Conservation (phyloP, 2,329 filamentous ascomycete species). For the Epichloe coenophiala region DNA sequence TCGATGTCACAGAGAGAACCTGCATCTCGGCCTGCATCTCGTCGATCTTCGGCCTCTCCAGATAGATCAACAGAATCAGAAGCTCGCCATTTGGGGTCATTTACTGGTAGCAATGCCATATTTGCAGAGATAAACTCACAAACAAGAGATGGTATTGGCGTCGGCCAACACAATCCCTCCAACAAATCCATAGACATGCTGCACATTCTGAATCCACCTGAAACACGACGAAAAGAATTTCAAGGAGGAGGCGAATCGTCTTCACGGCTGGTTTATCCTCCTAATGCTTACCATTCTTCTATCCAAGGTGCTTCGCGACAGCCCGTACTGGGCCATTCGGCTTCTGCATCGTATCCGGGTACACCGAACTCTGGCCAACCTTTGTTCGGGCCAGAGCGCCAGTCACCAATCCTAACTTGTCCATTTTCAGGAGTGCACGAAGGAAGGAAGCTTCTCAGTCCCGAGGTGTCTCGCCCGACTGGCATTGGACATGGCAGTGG, state of each 20-base stretch:
- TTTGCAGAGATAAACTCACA: conserved; percentile 11
- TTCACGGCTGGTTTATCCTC: neutral
- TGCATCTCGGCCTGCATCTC: conserved; percentile 42
- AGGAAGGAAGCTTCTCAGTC: conserved; percentile 18
- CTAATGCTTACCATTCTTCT: conserved; percentile 6
- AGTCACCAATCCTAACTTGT: conserved; percentile 17
- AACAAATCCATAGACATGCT: conserved; percentile 20
- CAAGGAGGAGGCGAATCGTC: conserved; percentile 7
- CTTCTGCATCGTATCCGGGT: conserved; percentile 20
- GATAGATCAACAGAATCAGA: conserved; percentile 19
- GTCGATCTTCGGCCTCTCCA: conserved; percentile 32
- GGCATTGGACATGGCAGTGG: conserved; percentile 14
- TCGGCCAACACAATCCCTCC: conserved; percentile 13
- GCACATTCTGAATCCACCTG: conserved; percentile 25
- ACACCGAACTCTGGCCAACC: conserved; percentile 11
- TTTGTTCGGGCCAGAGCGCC: conserved; percentile 17
- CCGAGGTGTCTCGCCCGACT: conserved; percentile 16
- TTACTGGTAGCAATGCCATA: conserved; percentile 11
- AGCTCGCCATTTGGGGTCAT: conserved; percentile 11
- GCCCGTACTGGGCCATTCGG: conserved; percentile 15
- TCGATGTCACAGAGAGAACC: conserved; percentile 51
- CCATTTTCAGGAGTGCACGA: conserved; percentile 19
- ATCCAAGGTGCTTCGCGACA: conserved; percentile 12
- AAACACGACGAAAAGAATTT: conserved; percentile 11
- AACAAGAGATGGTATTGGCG: conserved; percentile 11